These are phyloP conservation scores for Phoma sp. DNA, from an alignment of 2,329 filamentous ascomycete species.

Conservation along the genomic window DNA sequence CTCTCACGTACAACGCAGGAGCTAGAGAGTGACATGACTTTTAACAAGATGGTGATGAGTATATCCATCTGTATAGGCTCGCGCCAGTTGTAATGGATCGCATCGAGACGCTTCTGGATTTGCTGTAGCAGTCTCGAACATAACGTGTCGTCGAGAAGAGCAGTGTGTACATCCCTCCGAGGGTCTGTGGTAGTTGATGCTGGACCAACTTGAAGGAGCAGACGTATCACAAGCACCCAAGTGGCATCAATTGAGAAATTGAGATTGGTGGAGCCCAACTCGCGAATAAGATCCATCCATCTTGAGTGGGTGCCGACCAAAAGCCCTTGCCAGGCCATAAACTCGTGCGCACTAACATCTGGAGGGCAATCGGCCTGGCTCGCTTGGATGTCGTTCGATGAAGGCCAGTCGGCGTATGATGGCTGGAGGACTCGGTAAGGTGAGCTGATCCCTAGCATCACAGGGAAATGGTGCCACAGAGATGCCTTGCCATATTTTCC, in stretches of 20 bases:
- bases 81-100: slow-evolving; percentile 64
- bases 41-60: slow-evolving; percentile 60
- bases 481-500: slow-evolving; percentile 42
- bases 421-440: slow-evolving; percentile 49
- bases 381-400: slow-evolving; percentile 64
- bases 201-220: slow-evolving; percentile 66
- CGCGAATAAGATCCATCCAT: slow-evolving; percentile 59
- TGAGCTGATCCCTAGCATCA: slow-evolving; percentile 49
- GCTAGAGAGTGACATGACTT: slow-evolving; percentile 45
- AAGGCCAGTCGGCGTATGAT: slow-evolving; percentile 46
- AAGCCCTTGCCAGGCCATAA: slow-evolving; percentile 59
- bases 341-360: slow-evolving; percentile 60
- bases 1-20: slow-evolving; percentile 15
- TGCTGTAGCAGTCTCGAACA: slow-evolving; percentile 58
- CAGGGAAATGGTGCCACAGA: slow-evolving; percentile 56
- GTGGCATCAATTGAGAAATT: slow-evolving; percentile 67
- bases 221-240: slow-evolving; percentile 57
- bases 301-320: slow-evolving; percentile 56
- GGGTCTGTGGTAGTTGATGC: slow-evolving; percentile 20
- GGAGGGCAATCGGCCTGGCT: slow-evolving; percentile 59
- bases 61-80: slow-evolving; percentile 66
- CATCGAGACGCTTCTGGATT: slow-evolving; percentile 55
- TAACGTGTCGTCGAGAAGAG: slow-evolving; percentile 61
- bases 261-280: slow-evolving; percentile 62
- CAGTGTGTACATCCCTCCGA: slow-evolving; percentile 57